Evolutionary conservation across 768 basidiomycete species (phyloP).

Genomic region (Trametes gibbosa): DNA sequence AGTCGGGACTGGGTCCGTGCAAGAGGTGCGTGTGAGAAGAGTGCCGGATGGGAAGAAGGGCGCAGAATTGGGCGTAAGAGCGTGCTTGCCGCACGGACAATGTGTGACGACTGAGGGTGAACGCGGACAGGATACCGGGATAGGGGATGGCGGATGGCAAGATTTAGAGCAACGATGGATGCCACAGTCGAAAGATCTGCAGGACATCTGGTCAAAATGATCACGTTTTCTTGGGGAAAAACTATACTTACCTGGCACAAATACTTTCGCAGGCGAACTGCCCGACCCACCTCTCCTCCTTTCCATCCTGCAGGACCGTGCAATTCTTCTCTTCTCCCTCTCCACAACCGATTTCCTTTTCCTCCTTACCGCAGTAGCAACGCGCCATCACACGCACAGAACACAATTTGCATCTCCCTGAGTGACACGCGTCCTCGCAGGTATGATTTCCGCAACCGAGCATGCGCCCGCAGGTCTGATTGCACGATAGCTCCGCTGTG

Average conservation of each 20-base stretch:
- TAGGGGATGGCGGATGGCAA: slow-evolving; percentile 73
- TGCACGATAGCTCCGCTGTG: slow-evolving; percentile 36
- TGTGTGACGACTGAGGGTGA: slow-evolving; percentile 65
- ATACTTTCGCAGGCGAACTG: slow-evolving; percentile 54
- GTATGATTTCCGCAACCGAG: slow-evolving; percentile 73
- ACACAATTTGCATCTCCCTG: slow-evolving; percentile 72
- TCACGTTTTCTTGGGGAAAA: neutral
- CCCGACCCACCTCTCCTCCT: slow-evolving; percentile 61
- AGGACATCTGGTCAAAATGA: neutral
- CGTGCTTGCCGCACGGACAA: slow-evolving; percentile 80
- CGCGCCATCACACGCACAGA: slow-evolving; percentile 44
- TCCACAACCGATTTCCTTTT: slow-evolving; percentile 62
- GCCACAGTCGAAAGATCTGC: slow-evolving; percentile 71
- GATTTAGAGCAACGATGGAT: slow-evolving; percentile 67
- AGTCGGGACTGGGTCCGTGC: slow-evolving; percentile 77
- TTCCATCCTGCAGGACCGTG: slow-evolving; percentile 35
- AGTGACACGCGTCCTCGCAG: slow-evolving; percentile 73
- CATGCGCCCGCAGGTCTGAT: slow-evolving; percentile 35
- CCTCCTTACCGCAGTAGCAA: slow-evolving; percentile 83
- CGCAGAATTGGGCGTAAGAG: slow-evolving; percentile 40
- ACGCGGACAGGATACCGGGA: slow-evolving; percentile 62
- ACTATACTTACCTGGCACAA: slow-evolving; percentile 52
- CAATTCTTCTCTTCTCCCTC: slow-evolving; percentile 47
- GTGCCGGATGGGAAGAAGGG: slow-evolving; percentile 39
- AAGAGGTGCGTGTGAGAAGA: slow-evolving; percentile 39